A percentile compares a stretch with the other conserved stretches of the same genome.
phyloP scores from a whole-genome alignment of 805 yeast genomes.

The Candida xiaguanensis region DNA sequence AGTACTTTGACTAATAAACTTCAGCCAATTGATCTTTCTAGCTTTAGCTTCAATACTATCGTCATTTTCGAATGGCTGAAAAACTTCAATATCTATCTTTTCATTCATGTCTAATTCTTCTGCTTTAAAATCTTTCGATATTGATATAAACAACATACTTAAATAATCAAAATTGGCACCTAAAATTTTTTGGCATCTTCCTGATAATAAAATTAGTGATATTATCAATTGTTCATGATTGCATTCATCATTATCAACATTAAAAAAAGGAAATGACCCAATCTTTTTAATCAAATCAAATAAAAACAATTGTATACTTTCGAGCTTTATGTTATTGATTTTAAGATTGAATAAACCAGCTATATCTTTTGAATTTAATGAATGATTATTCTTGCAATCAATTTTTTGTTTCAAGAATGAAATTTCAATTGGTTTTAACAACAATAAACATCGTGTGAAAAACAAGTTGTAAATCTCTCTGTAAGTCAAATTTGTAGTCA shows the following conservation, averaged over 20 bases:
- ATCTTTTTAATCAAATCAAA: constrained; percentile 40
- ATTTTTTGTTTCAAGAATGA: constrained; percentile 13
- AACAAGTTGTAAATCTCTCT: constrained; percentile 19
- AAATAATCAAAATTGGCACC: constrained; percentile 34
- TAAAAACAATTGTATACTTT: constrained; percentile 20
- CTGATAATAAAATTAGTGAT: constrained; percentile 35
- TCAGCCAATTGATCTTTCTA: constrained; percentile 23
- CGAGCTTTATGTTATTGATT: constrained; percentile 1
- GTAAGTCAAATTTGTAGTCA: constrained; percentile 17
- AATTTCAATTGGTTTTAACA: constrained; percentile 20
- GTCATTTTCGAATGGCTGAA: constrained; percentile 10
- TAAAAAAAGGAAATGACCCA: constrained; percentile 49
- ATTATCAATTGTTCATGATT: constrained; percentile 29
- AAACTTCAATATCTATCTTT: constrained; percentile 16
- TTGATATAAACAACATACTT: constrained; percentile 22
- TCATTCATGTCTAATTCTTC: not conserved
- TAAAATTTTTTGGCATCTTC: constrained; percentile 36
- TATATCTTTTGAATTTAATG: constrained; percentile 18
- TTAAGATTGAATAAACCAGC: constrained; percentile 19
- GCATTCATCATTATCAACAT: constrained; percentile 28
- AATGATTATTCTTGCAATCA: constrained; percentile 12
- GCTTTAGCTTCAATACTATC: constrained; percentile 12
- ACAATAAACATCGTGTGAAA: constrained; percentile 13
- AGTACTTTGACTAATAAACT: constrained; percentile 21
- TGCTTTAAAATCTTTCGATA: not conserved